Base-by-base conservation (phyloP, 768 basidiomycete species). In the Cystofilobasidium capitatum region DNA sequence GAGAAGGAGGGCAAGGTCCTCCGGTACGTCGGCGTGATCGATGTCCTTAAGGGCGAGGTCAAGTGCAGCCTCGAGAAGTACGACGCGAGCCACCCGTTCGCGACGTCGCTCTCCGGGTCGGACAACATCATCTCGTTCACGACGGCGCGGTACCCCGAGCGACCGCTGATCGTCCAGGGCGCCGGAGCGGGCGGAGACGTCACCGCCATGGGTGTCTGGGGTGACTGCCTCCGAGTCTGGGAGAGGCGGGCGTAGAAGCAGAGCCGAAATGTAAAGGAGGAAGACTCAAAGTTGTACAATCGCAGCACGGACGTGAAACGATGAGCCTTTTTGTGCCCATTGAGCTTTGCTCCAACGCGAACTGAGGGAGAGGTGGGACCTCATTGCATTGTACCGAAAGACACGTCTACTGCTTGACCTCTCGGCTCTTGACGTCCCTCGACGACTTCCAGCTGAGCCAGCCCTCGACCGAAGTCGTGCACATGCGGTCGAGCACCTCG, bases 121-220 rank as follows among this genome's bases (percentile, higher is more conserved):
- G 96, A 99, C 78, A 98, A 98, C 76, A 97, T 99, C 75, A 84
- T 99, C 76, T 89, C 96, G 81, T 97, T 98, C 83, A 88, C 91
- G 75, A 97, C 94, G 0, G 86, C 88, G 74, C 82, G 96, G 47
- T 99, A 99, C 75, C 85, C 87, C 3, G 83, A 86, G 10, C 80
- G 91, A 47, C 94, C 96, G 1, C 80, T 99, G 65, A 89, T 98
- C 69, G 82, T 99, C 39, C 94, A 97, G 74, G 96, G 96, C 59
- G 87, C 93, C 0, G 96, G 96, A 3, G 96, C 96, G 0, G 96
- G 96, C n/a, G 91, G 91, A 0, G 91, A 88, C 31, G 94, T 98
- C 17, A 99, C 96, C 37, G 96, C 96, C 0, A 98, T 98, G 91
- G 96, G 96, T 10, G 92, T 97, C 20, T 81, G 94, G 36, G 60